Conservation (phyloP, 202 grass and related monocot species). For the Panicum virgatum region DNA sequence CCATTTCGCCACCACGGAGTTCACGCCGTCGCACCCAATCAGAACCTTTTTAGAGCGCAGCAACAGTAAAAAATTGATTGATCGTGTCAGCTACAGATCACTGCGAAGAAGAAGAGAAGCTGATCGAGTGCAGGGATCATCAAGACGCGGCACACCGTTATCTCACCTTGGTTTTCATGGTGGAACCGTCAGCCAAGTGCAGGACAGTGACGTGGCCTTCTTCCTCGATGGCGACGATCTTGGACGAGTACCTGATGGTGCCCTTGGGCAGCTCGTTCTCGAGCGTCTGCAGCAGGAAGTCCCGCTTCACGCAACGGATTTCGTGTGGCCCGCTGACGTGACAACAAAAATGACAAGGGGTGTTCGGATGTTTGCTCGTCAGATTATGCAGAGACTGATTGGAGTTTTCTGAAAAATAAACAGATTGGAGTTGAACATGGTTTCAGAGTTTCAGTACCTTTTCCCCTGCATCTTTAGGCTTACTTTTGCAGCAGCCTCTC, state of each 20-base stretch:
- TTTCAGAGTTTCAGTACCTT: slow-evolving; percentile 26
- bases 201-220: slow-evolving; percentile 47
- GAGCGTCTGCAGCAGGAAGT: slow-evolving; percentile 61
- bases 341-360: background rate
- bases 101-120: background rate
- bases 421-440: background rate
- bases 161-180: slow-evolving; percentile 57
- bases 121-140: background rate
- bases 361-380: background rate
- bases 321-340: slow-evolving; percentile 47
- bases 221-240: slow-evolving; percentile 58
- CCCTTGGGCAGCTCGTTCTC: slow-evolving; percentile 49
- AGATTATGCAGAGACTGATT: background rate
- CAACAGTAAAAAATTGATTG: background rate
- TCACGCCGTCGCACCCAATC: slow-evolving; percentile 65
- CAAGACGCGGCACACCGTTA: too few species aligned
- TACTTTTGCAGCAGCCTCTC: slow-evolving; percentile 38
- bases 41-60: slow-evolving; percentile 65
- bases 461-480: slow-evolving; percentile 52
- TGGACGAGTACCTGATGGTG: slow-evolving; percentile 78
- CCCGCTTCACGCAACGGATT: slow-evolving; percentile 49
- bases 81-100: background rate
- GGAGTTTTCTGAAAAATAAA: background rate
- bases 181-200: slow-evolving; percentile 58
- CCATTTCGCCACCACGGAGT: slow-evolving; percentile 68